Evolutionary conservation across 495 filamentous ascomycete genomes (phyloP).

Genomic region (Talaromyces ruber): DNA sequence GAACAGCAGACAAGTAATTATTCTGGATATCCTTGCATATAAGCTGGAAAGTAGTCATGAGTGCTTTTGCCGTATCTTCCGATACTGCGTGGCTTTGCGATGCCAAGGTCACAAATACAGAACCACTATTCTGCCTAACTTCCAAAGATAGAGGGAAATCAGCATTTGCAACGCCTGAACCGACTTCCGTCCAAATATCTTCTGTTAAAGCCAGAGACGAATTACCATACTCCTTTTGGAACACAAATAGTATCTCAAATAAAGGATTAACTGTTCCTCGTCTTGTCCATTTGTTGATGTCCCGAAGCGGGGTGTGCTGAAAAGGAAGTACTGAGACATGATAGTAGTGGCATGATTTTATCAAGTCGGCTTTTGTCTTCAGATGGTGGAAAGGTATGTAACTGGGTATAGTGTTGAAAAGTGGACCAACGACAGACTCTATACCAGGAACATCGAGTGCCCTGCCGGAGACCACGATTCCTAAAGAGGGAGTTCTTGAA

Average conservation of each 20-base stretch:
- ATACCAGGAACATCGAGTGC: slow-evolving; percentile 54
- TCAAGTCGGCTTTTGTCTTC: slow-evolving; percentile 42
- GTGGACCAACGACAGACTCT: slow-evolving; percentile 67
- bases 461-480: slow-evolving; percentile 63
- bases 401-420: slow-evolving; percentile 88
- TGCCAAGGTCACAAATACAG: slow-evolving; percentile 45
- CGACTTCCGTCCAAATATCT: slow-evolving; percentile 47
- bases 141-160: slow-evolving; percentile 72
- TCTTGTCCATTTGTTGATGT: slow-evolving; percentile 63
- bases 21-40: neutral
- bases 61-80: slow-evolving; percentile 9
- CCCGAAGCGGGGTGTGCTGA: slow-evolving; percentile 62
- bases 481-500: slow-evolving; percentile 35
- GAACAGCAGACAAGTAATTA: neutral
- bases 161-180: slow-evolving; percentile 43
- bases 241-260: slow-evolving; percentile 83
- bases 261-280: slow-evolving; percentile 45
- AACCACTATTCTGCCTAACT: slow-evolving; percentile 40
- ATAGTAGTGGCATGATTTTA: slow-evolving; percentile 50
- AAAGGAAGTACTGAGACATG: slow-evolving; percentile 51
- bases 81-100: slow-evolving; percentile 23
- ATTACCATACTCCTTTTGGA: slow-evolving; percentile 45
- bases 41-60: slow-evolving; percentile 10
- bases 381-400: slow-evolving; percentile 32
- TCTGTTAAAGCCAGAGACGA: slow-evolving; percentile 9